Base-by-base conservation (phyloP, 805 yeast genomes). In the Yarrowia deformans region DNA sequence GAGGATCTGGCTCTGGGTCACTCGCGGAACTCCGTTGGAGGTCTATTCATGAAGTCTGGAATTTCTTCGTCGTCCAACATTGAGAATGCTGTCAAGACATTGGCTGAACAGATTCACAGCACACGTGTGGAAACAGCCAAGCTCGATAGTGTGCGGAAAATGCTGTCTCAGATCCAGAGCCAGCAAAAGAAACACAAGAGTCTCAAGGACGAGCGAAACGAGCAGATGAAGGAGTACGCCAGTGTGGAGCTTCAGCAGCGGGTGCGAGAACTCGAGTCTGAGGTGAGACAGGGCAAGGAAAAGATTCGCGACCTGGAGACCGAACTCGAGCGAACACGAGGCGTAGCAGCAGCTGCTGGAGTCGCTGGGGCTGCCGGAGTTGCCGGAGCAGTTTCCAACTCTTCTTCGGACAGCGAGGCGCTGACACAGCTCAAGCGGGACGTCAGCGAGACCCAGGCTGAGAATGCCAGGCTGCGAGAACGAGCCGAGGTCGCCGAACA, bases 1-100 rank as follows among this genome's bases (percentile, higher is more conserved):
- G 81, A 79, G 35, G 75, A 77, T 16, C 71, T 79, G 60, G 75
- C 80, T 9, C 70, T 79, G 45, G 77, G 74, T 39, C 79, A 78
- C 69, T 75, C 79, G 3, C 72, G 74, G 29, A 74, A 74, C 69
- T 74, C 78, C 29, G 73, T 78, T 13, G 79, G 78, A 19, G 80
- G 80, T n/a, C 68, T 75, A 34, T 71, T 77, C 43, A 72, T 78
- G 72, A 74, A 75, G 69, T 73, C 78, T n/a, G 74, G 77, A 8
- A 72, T 78, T 14, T 72, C 72, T 32, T 70, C 69, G 45, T 74
- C 75, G 9, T 71, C 76, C 39, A 73, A 72, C 45, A 77, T 79
- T 67, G 81, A 79, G 70, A 70, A 70, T 10, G 76, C 81, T 1
- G 75, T 80, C 19, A 77, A 77, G 70, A 72, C 74, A 49, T 73